Base-by-base conservation (phyloP, 2,329 filamentous ascomycete genomes). In the Trichoderma sp. region DNA sequence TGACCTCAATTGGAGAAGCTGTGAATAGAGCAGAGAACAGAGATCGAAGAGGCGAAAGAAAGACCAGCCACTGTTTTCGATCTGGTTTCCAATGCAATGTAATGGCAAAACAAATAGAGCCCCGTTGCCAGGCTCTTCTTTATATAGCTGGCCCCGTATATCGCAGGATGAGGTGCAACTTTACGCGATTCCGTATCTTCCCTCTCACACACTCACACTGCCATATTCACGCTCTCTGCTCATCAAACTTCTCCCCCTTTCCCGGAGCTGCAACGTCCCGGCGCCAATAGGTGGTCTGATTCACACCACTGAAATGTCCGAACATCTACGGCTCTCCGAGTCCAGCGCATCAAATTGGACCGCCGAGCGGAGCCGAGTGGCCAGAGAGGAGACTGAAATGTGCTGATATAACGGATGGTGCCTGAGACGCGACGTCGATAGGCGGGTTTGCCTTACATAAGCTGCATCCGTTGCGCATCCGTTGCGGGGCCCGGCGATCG, bases 351-450 rank as follows among this genome's bases (percentile, higher is more conserved):
- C 71, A 65, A 45, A 73, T 24, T 65, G 71, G 29, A 24, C 21
- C 60, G 27, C 71, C 71, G 71, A 74, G 71, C 71, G 71, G 71
- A 67, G 62, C 71, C 71, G 71, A 74, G 62, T 66, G 71, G 71
- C 71, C 71, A 74, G 71, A 66, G 62, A 24, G 60, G 45, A n/a
- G 62, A 74, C 50, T 50, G 66, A 45, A 74, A 67, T 74, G 63
- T 74, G 45, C 71, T 66, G 71, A 74, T 74, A 31, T 59, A 31
- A 41, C 63, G 71, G 35, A 56, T 53, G 64, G 64, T 69, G 64
- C 21, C 38, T 64, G 59, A 67, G 38, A 31, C 35, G 69, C 16
- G 59, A 35, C 31, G 50, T 21, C 35, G 56, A 71, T 60, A 62
- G 68, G 56, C 68, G 53, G 45, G 21, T n/a, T 41, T 38, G 35